These are phyloP conservation scores for Infundibulicybe gibba DNA, from an alignment of 768 basidiomycete species.

Conservation along the genomic window DNA sequence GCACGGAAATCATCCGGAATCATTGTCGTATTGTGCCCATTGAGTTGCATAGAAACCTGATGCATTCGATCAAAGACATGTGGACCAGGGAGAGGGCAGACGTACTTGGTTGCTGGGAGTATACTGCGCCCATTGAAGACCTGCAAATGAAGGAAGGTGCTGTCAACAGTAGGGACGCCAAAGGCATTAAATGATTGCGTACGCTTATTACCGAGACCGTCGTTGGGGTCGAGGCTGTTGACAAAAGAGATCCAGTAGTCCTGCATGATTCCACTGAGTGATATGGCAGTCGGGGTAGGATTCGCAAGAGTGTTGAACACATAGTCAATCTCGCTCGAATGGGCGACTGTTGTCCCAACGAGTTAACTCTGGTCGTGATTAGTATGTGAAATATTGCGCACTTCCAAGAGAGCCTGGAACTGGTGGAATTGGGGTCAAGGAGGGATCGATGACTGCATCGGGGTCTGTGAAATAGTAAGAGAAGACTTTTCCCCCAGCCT, in stretches of 20 bases:
- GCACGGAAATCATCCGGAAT: constrained; percentile 22
- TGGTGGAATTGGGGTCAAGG: neutral
- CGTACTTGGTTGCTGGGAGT: constrained; percentile 19
- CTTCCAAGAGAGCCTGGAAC: too few species aligned
- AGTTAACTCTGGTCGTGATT: too few species aligned
- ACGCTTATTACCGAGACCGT: constrained; percentile 27
- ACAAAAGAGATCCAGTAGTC: constrained; percentile 43
- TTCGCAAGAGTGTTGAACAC: constrained; percentile 28
- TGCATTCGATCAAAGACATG: neutral
- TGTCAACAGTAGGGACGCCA: too few species aligned
- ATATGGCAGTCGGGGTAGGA: constrained; percentile 13
- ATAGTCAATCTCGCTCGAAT: constrained; percentile 28
- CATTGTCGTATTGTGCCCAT: constrained; percentile 19
- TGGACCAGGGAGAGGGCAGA: neutral
- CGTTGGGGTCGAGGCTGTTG: constrained; percentile 34
- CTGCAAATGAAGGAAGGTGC: constrained; percentile 5
- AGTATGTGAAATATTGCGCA: too few species aligned
- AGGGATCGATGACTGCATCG: constrained; percentile 5
- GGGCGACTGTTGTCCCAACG: constrained; percentile 16
- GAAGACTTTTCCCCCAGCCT: constrained; percentile 4
- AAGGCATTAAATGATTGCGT: neutral
- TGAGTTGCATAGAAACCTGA: constrained; percentile 30
- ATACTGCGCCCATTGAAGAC: constrained; percentile 26
- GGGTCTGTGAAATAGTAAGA: constrained; percentile 13
- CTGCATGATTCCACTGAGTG: constrained; percentile 29